phyloP scores from a whole-genome alignment of 805 yeast genomes.

The Lachancea sp. region DNA sequence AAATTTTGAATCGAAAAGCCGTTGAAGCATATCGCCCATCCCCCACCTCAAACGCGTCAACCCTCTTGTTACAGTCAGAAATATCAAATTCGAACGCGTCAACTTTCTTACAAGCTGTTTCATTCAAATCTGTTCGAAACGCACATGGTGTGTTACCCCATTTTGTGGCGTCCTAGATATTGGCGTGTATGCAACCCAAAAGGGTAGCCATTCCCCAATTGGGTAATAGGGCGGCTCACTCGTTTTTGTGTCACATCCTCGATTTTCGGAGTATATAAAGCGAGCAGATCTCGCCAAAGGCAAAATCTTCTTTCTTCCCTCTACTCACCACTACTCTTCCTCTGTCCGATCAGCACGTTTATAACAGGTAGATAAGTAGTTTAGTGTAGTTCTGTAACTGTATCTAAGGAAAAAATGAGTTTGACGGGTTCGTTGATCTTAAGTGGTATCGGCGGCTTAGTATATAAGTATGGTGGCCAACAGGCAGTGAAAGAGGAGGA shows the following conservation, averaged over 20 bases:
- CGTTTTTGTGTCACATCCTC: background rate
- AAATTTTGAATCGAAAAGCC: too few relatives aligned
- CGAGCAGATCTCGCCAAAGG: too few relatives aligned
- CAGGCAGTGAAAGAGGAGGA: conserved; percentile 17
- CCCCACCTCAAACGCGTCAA: too few relatives aligned
- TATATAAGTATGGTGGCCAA: conserved; percentile 26
- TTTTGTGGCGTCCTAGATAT: background rate
- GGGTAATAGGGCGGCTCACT: background rate
- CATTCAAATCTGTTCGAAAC: too few relatives aligned
- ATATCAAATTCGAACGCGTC: too few relatives aligned
- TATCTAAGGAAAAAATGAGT: conserved; percentile 20
- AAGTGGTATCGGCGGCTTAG: conserved; percentile 27
- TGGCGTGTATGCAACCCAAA: background rate
- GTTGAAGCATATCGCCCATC: too few relatives aligned
- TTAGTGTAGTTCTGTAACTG: background rate
- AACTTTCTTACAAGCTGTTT: too few relatives aligned
- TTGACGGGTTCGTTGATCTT: conserved; percentile 26
- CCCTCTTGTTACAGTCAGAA: too few relatives aligned
- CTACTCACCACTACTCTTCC: background rate
- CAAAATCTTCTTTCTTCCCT: background rate
- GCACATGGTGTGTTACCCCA: background rate
- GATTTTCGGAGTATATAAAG: background rate
- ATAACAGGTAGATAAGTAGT: background rate
- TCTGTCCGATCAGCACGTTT: background rate
- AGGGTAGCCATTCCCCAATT: background rate